Conservation (phyloP, 208 protist genomes). For the Trypanosoma scelopori region DNA sequence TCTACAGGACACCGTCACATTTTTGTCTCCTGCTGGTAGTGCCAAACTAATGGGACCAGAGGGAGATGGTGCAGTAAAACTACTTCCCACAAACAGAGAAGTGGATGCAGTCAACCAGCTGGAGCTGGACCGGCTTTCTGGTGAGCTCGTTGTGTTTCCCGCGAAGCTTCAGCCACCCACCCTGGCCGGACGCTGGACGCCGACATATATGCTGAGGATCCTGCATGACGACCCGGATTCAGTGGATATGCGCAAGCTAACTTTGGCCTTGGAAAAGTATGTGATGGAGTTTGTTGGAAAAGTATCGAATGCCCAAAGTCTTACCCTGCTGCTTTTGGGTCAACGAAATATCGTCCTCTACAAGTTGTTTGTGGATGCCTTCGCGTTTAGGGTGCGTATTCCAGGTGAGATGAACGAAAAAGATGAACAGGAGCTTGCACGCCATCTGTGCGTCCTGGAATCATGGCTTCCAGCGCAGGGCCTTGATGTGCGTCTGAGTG, state of each 20-base stretch:
- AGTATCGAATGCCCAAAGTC: conserved; percentile 17
- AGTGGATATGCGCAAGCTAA: conserved; percentile 21
- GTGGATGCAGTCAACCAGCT: conserved; percentile 60
- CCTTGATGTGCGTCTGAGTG: conserved; percentile 50
- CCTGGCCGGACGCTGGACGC: conserved; percentile 61
- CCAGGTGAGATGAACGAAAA: conserved; percentile 43
- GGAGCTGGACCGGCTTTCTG: conserved; percentile 61
- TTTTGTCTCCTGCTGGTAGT: conserved; percentile 30
- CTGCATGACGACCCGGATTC: conserved; percentile 7
- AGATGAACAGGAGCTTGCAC: conserved; percentile 38
- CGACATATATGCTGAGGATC: conserved; percentile 68
- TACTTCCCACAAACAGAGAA: conserved; percentile 82
- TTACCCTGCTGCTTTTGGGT: conserved; percentile 17
- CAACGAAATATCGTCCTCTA: conserved; percentile 64
- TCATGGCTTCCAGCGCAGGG: conserved; percentile 23
- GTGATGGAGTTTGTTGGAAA: conserved; percentile 34
- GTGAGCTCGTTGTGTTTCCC: conserved; percentile 59
- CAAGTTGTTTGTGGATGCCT: conserved; percentile 73
- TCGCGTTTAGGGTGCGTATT: conserved; percentile 77
- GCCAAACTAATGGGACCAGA: conserved; percentile 1
- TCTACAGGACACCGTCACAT: conserved; percentile 59
- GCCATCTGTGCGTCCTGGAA: conserved; percentile 29
- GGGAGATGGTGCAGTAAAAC: conserved; percentile 53
- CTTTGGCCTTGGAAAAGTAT: conserved; percentile 29
- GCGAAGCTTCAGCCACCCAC: conserved; percentile 55